Base-by-base conservation (phyloP, 441 rosid species). In the Syzygium malaccense region DNA sequence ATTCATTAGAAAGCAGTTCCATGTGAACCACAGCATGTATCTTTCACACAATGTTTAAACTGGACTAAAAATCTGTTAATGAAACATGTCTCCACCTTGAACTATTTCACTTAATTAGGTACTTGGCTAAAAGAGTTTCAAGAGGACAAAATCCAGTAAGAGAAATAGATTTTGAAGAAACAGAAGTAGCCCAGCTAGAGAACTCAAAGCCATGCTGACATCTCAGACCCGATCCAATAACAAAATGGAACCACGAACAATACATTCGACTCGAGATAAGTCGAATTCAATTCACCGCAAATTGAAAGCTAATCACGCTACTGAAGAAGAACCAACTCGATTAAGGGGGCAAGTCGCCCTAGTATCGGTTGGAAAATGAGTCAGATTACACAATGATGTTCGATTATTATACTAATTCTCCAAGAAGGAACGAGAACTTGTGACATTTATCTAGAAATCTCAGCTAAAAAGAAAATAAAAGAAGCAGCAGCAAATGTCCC, bases 381-480 rank as follows among this genome's bases (percentile, higher is more conserved):
- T 23, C 83, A 75, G 0, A 41, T 75, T 23, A 41, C 17, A 0
- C 83, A 23, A 23, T 0, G 83, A 11, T 8, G 26, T 41, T 75
- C 17, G 51, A 30, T 17, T 17, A 66, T 66, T 20, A 2, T 4
- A 66, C 41, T 2, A 0, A 0, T 66, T 66, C 75, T 32, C 75
- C 75, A 66, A 17, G 41, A 66, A 4, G 4, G 75, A 30, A 30
- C 75, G 41, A 30, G 23, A 30, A 15, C 23, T 4, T 12, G 75
- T 0, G 41, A 66, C 1, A 62, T n/a, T n/a, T n/a, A 62, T 14
- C 19, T 0, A n/a, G 71, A 62, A n/a, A n/a, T 62, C 20, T 17
- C 71, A 62, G 33, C 33, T n/a, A 4, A 62, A 62, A 3, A n/a
- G 4, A 1, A 58, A 30, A 12, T 1, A 2, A 11, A 49, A 60